These are phyloP conservation scores for Gnetum montanum DNA, from an alignment of 75 land plant species.

Conservation along the genomic window DNA sequence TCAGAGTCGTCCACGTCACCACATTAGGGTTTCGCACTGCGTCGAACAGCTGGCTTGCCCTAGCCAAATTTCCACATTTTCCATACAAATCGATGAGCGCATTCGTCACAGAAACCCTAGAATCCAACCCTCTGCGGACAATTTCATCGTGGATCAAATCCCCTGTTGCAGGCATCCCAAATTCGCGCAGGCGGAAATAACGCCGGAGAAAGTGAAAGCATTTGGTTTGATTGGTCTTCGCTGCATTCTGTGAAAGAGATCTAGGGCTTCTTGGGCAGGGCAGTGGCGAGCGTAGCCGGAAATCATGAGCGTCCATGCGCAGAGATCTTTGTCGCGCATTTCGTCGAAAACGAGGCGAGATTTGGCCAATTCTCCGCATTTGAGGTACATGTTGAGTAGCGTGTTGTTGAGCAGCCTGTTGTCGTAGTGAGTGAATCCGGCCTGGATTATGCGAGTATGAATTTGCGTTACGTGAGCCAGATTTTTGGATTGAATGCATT, in stretches of 20 bases:
- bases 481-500: no score
- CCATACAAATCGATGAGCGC: slow-evolving; percentile 28
- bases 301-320: slow-evolving; percentile 4
- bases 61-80: slow-evolving; percentile 32
- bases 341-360: neutral
- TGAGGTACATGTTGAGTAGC: neutral
- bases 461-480: no score
- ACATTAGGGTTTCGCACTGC: slow-evolving; percentile 27
- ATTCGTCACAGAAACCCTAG: neutral
- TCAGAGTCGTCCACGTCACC: slow-evolving; percentile 67
- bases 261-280: neutral
- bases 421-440: no score
- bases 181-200: neutral
- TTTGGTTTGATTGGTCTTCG: neutral
- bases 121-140: slow-evolving; percentile 26
- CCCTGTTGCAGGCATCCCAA: slow-evolving; percentile 11
- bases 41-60: slow-evolving; percentile 40
- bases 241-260: neutral
- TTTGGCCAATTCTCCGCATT: neutral
- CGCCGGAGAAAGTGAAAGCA: neutral
- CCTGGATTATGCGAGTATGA: no score
- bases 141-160: slow-evolving; percentile 44
- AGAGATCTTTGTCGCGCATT: neutral
- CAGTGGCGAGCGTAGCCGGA: neutral
- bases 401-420: no score